Conservation (phyloP, 2,329 filamentous ascomycete species). For the Hysterium pulicare region DNA sequence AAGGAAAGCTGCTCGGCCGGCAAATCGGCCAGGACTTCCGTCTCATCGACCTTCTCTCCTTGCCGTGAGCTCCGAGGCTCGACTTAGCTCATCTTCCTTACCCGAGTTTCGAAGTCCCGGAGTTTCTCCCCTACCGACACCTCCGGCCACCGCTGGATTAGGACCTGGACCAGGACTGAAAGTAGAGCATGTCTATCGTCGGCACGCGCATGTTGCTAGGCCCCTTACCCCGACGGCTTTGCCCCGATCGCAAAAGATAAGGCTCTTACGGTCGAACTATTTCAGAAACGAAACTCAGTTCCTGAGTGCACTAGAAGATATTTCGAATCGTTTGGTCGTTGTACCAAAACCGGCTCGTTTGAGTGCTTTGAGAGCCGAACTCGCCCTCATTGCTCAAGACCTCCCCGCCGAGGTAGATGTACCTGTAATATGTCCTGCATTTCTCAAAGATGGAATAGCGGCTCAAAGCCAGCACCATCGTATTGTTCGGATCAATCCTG, state of each 20-base stretch:
- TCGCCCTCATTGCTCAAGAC: constrained; percentile 77
- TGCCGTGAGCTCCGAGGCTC: constrained; percentile 57
- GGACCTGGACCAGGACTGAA: constrained; percentile 27
- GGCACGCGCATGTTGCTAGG: constrained; percentile 59
- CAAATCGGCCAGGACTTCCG: constrained; percentile 22
- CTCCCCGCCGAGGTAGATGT: constrained; percentile 81
- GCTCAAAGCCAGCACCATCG: constrained; percentile 75
- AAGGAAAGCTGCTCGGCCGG: constrained; percentile 24
- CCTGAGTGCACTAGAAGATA: constrained; percentile 74
- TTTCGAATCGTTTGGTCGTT: constrained; percentile 77
- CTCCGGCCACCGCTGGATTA: constrained; percentile 40
- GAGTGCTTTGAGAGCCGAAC: constrained; percentile 75
- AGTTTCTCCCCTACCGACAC: constrained; percentile 37
- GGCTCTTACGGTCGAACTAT: constrained; percentile 73
- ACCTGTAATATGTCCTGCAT: constrained; percentile 74
- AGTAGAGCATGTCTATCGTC: constrained; percentile 34
- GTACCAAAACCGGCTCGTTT: constrained; percentile 79
- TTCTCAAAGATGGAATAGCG: constrained; percentile 68
- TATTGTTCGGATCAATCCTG: constrained; percentile 78
- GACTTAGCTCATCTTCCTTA: constrained; percentile 65
- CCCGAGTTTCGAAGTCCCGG: constrained; percentile 58
- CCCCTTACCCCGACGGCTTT: constrained; percentile 60
- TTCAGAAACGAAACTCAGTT: constrained; percentile 80
- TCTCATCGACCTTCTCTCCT: constrained; percentile 48
- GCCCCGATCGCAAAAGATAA: constrained; percentile 64